Conservation (phyloP, 441 rosid genomes). For the Jatropha podagrica region DNA sequence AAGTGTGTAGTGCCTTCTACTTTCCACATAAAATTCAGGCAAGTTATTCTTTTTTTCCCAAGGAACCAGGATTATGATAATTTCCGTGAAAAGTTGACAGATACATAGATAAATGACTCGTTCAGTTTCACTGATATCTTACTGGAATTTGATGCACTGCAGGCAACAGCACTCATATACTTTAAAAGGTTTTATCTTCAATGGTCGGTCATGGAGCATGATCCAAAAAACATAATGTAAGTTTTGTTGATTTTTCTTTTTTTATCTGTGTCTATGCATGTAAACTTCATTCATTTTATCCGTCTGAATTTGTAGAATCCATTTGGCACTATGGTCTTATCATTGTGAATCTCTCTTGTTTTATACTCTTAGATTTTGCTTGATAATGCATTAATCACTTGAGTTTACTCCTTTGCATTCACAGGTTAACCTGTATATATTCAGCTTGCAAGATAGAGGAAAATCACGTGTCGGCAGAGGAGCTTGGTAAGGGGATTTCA, state of each 20-base stretch:
- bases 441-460: conserved; percentile 96
- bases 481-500: conserved; percentile 96
- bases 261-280: neutral
- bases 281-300: conserved; percentile 10
- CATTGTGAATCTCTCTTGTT: neutral
- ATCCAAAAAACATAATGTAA: conserved; percentile 91
- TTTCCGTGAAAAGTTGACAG: neutral
- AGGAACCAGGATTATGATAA: neutral
- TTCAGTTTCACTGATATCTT: neutral
- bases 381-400: conserved; percentile 7
- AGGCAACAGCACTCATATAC: conserved; percentile 95
- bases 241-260: conserved; percentile 30
- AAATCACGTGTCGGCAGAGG: conserved; percentile 98
- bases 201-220: conserved; percentile 99
- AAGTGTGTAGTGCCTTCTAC: conserved; percentile 92
- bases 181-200: conserved; percentile 95
- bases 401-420: conserved; percentile 26
- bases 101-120: neutral
- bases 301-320: neutral
- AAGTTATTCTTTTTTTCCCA: conserved; percentile 6
- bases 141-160: conserved; percentile 31
- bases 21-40: conserved; percentile 99
- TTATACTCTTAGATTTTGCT: neutral
- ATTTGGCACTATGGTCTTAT: neutral
- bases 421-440: conserved; percentile 96